Evolutionary conservation across 1,139 yeast genomes (phyloP), one percentile per base, ranked within the genome.

Genomic region (Zygosaccharomyces pseudobailii): DNA sequence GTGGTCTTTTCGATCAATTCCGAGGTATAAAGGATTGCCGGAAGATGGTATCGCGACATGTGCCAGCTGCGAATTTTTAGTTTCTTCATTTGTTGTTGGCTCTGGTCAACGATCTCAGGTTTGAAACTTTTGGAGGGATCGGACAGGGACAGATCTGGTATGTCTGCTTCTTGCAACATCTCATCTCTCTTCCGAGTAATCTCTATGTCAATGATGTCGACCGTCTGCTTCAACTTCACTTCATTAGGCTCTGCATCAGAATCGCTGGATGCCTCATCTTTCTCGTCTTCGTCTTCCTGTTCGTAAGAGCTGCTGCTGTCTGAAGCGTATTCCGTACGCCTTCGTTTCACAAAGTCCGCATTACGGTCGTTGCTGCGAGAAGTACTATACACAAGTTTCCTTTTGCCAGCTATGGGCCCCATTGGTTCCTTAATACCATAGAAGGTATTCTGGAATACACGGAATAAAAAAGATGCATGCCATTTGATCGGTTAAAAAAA

Each of bases 1-100:
- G 62, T 55, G 1, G 70, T 68, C 42, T 71, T 63, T 0, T 47
- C 40, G 6, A 57, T 46, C 13, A 73, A 43, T 33, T 67, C 69
- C 1, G 46, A 44, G 6, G 57, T 50, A 17, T 53, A 52, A 10
- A 66, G 40, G 1, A 52, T 55, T 46, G 35, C 49, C 6, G 64
- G 63, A 2, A 61, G 24, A 6, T 50, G 30, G 31, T 48, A 54
- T 25, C 36, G 38, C 3, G 35, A 27, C 40, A 20, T 30, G 25
- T 34, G 36, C 31, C 35, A 13, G 4, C 20, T 27, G 1, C 44
- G 33, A 10, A 46, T n/a, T 8, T 22, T 31, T 28, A 30, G 19
- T 30, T 30, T 43, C 40, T 23, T 32, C 41, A 21, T 21, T 19
- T 13, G 10, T 37, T 35, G 17, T 37, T 31, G 43, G 28, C 13